Conservation (phyloP, 805 yeast species). For the Zygoascus biomembranicola region DNA sequence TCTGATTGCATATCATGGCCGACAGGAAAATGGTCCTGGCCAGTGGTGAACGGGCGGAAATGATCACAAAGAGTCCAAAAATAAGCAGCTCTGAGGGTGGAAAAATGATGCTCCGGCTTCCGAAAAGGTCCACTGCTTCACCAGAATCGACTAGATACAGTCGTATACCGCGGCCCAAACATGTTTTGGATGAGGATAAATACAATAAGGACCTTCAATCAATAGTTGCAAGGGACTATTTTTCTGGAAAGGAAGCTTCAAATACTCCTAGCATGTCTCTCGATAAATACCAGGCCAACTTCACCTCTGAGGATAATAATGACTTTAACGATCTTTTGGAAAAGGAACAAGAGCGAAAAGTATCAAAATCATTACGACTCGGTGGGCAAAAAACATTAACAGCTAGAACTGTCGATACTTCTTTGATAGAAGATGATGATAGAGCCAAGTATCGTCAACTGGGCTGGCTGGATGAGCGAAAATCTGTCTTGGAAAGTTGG, state of each 20-base stretch:
- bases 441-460: constrained; percentile 1
- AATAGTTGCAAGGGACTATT: constrained; percentile 18
- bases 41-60: not conserved
- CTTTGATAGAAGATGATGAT: not conserved
- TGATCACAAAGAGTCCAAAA: not conserved
- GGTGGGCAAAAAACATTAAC: not conserved
- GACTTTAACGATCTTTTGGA: constrained; percentile 22
- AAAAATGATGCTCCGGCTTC: constrained; percentile 6
- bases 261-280: constrained; percentile 7
- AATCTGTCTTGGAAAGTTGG: constrained; percentile 1
- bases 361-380: constrained; percentile 3
- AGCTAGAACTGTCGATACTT: not conserved
- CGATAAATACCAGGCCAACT: constrained; percentile 20
- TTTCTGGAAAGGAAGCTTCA: constrained; percentile 1
- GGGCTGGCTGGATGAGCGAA: not conserved
- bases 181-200: constrained; percentile 23
- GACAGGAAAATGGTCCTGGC: not conserved
- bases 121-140: not conserved
- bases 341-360: constrained; percentile 12
- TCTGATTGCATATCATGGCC: not conserved
- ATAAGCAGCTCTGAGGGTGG: constrained; percentile 7
- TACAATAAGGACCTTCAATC: constrained; percentile 17
- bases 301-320: constrained; percentile 26
- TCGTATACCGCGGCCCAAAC: constrained; percentile 3
- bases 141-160: not conserved